These are phyloP conservation scores for Myriosclerotinia duriaeana DNA, from an alignment of 2,329 filamentous ascomycete genomes.

Conservation along the genomic window DNA sequence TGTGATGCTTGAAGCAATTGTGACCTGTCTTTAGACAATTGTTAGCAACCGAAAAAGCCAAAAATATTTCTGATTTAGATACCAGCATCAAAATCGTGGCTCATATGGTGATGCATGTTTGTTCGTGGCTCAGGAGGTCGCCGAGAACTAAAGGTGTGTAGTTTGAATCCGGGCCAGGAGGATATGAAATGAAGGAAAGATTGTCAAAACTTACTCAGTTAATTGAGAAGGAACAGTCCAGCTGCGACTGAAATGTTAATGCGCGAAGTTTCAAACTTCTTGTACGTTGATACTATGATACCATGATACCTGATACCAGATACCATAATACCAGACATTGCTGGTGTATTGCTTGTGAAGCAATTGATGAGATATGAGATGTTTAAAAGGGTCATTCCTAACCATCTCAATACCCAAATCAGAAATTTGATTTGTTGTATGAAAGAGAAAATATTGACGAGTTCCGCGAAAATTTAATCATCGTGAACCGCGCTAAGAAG, in stretches of 20 bases:
- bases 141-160: conserved; percentile 35
- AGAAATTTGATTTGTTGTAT: not conserved
- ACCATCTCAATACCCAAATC: conserved; percentile 5
- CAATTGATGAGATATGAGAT: conserved; percentile 4
- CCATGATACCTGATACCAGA: too few relatives aligned
- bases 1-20: not conserved
- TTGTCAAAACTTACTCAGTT: conserved; percentile 32
- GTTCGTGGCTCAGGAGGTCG: conserved; percentile 43
- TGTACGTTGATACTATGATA: not conserved
- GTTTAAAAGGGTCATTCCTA: not conserved
- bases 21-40: not conserved
- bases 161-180: conserved; percentile 20
- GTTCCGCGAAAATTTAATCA: conserved; percentile 20
- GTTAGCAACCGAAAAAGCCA: conserved; percentile 30
- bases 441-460: not conserved
- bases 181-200: conserved; percentile 1
- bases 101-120: conserved; percentile 79
- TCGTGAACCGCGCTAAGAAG: not conserved
- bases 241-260: not conserved
- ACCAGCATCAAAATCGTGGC: conserved; percentile 41
- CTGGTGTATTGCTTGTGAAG: conserved; percentile 9
- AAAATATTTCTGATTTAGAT: conserved; percentile 24
- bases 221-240: not conserved
- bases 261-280: not conserved
- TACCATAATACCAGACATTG: not conserved